phyloP scores from a whole-genome alignment of 176 grass and related monocot species.

The Aegilops umbellulata region DNA sequence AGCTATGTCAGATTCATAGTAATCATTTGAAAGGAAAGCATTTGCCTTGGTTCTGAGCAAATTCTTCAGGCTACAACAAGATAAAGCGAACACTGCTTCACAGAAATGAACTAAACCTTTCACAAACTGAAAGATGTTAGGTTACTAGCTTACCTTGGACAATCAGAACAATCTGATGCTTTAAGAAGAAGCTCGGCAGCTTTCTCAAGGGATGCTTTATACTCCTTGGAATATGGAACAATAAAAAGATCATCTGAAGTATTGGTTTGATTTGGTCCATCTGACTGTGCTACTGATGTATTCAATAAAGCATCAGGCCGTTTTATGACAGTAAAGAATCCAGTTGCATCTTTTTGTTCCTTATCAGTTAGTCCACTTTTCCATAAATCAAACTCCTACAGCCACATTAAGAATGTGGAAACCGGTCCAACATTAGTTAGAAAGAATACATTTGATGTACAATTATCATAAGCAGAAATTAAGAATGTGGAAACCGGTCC shows the following conservation, averaged over 20 bases:
- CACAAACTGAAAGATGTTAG: neutral
- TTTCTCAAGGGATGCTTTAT: conserved; percentile 65
- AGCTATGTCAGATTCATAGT: conserved; percentile 96
- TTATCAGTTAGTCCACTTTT: conserved; percentile 47
- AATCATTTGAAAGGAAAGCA: conserved; percentile 93
- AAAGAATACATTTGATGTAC: neutral
- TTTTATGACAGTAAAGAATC: conserved; percentile 84
- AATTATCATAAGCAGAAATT: neutral
- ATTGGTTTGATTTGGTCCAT: conserved; percentile 26
- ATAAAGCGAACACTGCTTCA: conserved; percentile 8
- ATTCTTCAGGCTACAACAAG: conserved; percentile 69
- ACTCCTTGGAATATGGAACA: conserved; percentile 85
- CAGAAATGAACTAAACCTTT: conserved; percentile 8
- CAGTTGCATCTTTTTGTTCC: conserved; percentile 75
- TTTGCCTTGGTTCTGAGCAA: conserved; percentile 83
- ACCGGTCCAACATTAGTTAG: neutral
- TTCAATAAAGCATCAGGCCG: conserved; percentile 43
- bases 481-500: neutral
- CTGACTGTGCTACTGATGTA: neutral
- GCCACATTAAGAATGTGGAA: conserved; percentile 14
- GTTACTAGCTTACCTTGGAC: conserved; percentile 57
- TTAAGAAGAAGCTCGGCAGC: conserved; percentile 61
- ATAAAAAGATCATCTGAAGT: conserved; percentile 75
- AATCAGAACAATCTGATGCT: conserved; percentile 78
- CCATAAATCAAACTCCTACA: conserved; percentile 93